These are phyloP conservation scores for Tricholoma terreum DNA, from an alignment of 768 basidiomycete species.

Conservation along the genomic window DNA sequence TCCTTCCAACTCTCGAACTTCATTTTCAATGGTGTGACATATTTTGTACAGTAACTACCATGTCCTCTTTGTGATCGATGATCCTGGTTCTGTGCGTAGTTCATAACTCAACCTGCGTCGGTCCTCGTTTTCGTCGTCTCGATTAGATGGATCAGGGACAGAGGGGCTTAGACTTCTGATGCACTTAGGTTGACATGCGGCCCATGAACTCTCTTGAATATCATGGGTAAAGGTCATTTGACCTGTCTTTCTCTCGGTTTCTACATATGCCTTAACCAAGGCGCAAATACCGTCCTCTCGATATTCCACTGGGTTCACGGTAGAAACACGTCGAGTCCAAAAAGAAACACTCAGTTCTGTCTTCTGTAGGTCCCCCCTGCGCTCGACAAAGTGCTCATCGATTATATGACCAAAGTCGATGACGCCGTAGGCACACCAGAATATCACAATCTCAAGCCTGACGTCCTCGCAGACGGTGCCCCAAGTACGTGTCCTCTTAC, in stretches of 20 bases:
- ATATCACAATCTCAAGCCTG: conserved; percentile 23
- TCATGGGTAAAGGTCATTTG: conserved; percentile 4
- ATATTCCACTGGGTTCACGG: conserved; percentile 17
- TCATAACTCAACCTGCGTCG: neutral
- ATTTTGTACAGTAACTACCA: conserved; percentile 21
- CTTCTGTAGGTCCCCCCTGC: neutral
- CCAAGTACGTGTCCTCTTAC: too few relatives aligned
- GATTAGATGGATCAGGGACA: conserved; percentile 19
- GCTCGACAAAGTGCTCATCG: conserved; percentile 17
- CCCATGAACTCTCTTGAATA: conserved; percentile 22
- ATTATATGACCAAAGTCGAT: conserved; percentile 22
- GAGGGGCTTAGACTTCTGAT: conserved; percentile 25
- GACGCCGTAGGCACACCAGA: conserved; percentile 5
- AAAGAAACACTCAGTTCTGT: neutral
- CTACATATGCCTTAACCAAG: conserved; percentile 9
- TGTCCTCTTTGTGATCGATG: conserved; percentile 26
- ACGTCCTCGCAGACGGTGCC: too few relatives aligned
- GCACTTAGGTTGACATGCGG: conserved; percentile 26
- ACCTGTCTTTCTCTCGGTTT: too few relatives aligned
- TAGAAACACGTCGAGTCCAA: neutral
- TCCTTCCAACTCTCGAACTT: too few relatives aligned
- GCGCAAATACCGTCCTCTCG: conserved; percentile 9
- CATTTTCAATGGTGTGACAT: too few relatives aligned
- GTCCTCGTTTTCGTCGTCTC: neutral
- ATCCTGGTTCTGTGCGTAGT: conserved; percentile 24